Percentiles rank a stretch among this genome's conserved stretches.
phyloP scores from a whole-genome alignment of 768 basidiomycete genomes.

The Rhizopogon vinicolor region DNA sequence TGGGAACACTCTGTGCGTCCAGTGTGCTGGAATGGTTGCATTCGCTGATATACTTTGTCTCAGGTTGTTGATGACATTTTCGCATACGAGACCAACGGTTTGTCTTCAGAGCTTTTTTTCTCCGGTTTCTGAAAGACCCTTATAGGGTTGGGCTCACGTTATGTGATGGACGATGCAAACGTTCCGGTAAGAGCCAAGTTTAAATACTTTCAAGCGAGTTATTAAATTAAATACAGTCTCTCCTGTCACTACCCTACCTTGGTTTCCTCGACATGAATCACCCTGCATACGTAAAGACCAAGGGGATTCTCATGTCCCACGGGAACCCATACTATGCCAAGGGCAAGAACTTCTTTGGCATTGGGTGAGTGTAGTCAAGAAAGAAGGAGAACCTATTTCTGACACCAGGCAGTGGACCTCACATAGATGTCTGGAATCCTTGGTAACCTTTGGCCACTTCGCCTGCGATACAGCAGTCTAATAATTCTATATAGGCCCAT shows the following conservation, averaged over 20 bases:
- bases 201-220: background rate
- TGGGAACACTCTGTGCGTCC: conserved; percentile 53
- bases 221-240: conserved; percentile 39
- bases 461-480: background rate
- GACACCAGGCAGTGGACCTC: conserved; percentile 54
- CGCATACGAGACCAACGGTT: conserved; percentile 76
- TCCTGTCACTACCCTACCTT: conserved; percentile 76
- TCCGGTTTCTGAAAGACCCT: background rate
- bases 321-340: conserved; percentile 68
- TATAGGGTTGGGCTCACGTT: conserved; percentile 60
- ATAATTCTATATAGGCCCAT: conserved; percentile 51
- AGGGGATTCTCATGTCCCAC: conserved; percentile 53
- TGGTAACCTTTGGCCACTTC: conserved; percentile 36
- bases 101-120: background rate
- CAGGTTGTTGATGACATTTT: conserved; percentile 64
- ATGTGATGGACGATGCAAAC: conserved; percentile 85
- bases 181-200: conserved; percentile 53
- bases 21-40: background rate
- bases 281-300: conserved; percentile 60
- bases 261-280: conserved; percentile 64
- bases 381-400: background rate
- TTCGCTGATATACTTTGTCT: background rate
- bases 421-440: conserved; percentile 67
- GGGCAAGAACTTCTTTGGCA: conserved; percentile 60
- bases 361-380: conserved; percentile 47